phyloP scores from a whole-genome alignment of 805 yeast genomes.

The Myxozyma mucilagina region DNA sequence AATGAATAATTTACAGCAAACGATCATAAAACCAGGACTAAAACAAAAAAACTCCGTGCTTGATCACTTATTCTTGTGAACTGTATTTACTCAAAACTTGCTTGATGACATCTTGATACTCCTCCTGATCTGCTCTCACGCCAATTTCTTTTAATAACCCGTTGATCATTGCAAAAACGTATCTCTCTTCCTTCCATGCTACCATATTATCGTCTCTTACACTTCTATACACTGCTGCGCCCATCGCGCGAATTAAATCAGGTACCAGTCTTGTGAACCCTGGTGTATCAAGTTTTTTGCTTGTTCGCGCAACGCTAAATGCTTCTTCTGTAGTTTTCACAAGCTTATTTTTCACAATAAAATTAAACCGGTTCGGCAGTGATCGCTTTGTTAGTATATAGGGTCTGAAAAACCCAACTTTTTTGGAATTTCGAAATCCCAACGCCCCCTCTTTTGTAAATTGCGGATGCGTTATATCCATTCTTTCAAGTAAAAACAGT shows the following conservation, averaged over 20 bases:
- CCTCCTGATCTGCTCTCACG: too few species aligned
- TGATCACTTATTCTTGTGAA: neutral
- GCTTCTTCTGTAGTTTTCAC: slow-evolving; percentile 16
- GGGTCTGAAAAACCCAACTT: slow-evolving; percentile 19
- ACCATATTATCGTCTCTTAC: neutral
- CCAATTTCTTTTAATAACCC: neutral
- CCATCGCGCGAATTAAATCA: neutral
- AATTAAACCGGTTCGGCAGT: neutral
- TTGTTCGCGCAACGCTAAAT: slow-evolving; percentile 3
- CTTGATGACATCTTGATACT: too few species aligned
- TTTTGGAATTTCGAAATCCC: neutral
- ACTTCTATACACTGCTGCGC: neutral
- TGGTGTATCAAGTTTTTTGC: neutral
- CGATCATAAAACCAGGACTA: neutral
- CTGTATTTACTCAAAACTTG: too few species aligned
- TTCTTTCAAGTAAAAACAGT: neutral
- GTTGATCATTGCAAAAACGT: slow-evolving; percentile 1
- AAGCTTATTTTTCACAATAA: neutral
- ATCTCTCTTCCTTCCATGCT: neutral
- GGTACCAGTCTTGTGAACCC: neutral
- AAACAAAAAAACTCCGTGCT: neutral
- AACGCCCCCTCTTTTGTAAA: neutral
- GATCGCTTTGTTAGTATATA: slow-evolving; percentile 5
- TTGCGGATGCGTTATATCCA: neutral
- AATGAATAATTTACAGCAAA: neutral